These are phyloP conservation scores for Termitomyces sp. DNA, from an alignment of 768 basidiomycete genomes.

Conservation along the genomic window DNA sequence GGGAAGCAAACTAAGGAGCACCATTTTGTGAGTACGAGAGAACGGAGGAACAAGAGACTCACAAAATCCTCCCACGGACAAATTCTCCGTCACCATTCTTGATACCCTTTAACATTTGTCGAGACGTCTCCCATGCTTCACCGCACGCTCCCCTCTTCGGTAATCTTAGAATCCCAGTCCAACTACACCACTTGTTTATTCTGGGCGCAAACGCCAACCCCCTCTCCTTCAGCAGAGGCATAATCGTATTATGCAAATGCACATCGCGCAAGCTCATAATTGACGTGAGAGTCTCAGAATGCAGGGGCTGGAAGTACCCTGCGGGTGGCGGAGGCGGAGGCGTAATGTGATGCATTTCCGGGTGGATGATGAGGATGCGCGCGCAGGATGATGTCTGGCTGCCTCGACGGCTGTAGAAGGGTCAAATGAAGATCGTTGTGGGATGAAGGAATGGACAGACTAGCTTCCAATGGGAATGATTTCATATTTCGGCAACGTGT, in stretches of 20 bases:
- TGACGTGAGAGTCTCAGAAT: background rate
- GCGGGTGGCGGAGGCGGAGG: slow-evolving; percentile 22
- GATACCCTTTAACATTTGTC: slow-evolving; percentile 23
- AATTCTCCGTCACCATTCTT: slow-evolving; percentile 29
- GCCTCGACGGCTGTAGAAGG: slow-evolving; percentile 41
- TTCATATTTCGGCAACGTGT: slow-evolving; percentile 44
- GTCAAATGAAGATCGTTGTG: background rate
- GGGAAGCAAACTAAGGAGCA: slow-evolving; percentile 36
- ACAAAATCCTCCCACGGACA: slow-evolving; percentile 10
- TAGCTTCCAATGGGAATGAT: slow-evolving; percentile 48
- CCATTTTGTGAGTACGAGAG: background rate
- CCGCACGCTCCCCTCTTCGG: slow-evolving; percentile 26
- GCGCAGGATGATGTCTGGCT: slow-evolving; percentile 27
- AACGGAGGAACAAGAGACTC: background rate
- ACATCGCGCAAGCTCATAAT: background rate
- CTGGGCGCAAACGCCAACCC: slow-evolving; percentile 40
- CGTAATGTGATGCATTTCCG: slow-evolving; percentile 37
- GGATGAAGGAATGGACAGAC: slow-evolving; percentile 30
- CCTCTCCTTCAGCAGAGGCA: slow-evolving; percentile 35
- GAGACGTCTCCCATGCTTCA: slow-evolving; percentile 11
- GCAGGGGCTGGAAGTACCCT: background rate
- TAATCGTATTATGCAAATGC: slow-evolving; percentile 27
- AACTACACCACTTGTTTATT: slow-evolving; percentile 26
- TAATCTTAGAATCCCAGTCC: slow-evolving; percentile 49
- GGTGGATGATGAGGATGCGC: slow-evolving; percentile 40